These are phyloP conservation scores for Lepidium africanum DNA, from an alignment of 345 rosid species.

Conservation along the genomic window DNA sequence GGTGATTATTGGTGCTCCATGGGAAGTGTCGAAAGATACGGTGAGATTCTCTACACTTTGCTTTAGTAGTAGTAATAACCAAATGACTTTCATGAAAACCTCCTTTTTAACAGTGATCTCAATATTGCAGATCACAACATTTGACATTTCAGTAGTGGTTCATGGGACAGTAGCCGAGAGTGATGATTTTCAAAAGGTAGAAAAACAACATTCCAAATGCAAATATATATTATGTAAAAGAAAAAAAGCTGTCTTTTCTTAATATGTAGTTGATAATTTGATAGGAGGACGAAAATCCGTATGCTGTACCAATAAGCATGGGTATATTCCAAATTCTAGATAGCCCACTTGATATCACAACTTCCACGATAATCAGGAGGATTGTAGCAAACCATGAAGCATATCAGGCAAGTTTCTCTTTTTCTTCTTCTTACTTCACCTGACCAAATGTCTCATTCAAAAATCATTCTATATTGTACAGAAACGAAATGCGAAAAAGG, in stretches of 20 bases:
- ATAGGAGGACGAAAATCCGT: slow-evolving; percentile 66
- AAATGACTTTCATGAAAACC: background rate
- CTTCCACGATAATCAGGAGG: slow-evolving; percentile 68
- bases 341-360: slow-evolving; percentile 70
- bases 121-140: slow-evolving; percentile 59
- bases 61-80: background rate
- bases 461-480: slow-evolving; percentile 12
- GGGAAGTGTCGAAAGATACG: slow-evolving; percentile 87
- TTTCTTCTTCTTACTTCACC: background rate
- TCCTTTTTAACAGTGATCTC: background rate
- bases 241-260: background rate
- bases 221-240: background rate
- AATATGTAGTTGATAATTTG: slow-evolving; percentile 1
- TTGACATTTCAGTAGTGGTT: slow-evolving; percentile 74
- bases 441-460: background rate
- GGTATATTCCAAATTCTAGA: slow-evolving; percentile 63
- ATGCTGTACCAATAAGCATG: slow-evolving; percentile 70
- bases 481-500: slow-evolving; percentile 64
- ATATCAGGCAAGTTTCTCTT: slow-evolving; percentile 41
- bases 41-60: slow-evolving; percentile 32
- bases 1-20: slow-evolving; percentile 96
- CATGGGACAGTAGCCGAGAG: slow-evolving; percentile 83
- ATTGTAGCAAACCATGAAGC: slow-evolving; percentile 82
- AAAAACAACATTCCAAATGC: background rate
- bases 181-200: slow-evolving; percentile 31